Evolutionary conservation across 2,329 filamentous ascomycete genomes (phyloP).

Genomic region (Cladosporium sp.): DNA sequence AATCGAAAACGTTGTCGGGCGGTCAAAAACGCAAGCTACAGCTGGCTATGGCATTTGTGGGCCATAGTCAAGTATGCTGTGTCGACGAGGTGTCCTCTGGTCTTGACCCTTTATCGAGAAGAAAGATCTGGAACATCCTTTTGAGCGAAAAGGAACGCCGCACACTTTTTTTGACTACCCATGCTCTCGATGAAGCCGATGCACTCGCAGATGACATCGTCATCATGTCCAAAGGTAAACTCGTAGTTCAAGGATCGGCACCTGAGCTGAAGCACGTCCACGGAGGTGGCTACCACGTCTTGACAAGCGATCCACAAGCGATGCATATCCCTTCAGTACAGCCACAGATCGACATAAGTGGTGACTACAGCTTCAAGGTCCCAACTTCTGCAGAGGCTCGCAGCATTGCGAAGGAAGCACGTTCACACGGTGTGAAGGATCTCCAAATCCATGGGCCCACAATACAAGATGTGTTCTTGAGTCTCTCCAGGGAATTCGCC

Average conservation of each 20-base stretch:
- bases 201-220: slow-evolving; percentile 82
- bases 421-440: slow-evolving; percentile 59
- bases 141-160: slow-evolving; percentile 75
- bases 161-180: slow-evolving; percentile 82
- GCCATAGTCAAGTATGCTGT: slow-evolving; percentile 75
- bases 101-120: slow-evolving; percentile 76
- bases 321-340: slow-evolving; percentile 6
- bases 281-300: slow-evolving; percentile 76
- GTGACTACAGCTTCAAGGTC: slow-evolving; percentile 51
- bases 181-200: slow-evolving; percentile 89
- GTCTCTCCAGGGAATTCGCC: slow-evolving; percentile 74
- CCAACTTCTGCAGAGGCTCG: slow-evolving; percentile 11
- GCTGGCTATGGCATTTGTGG: slow-evolving; percentile 88
- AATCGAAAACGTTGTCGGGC: slow-evolving; percentile 75
- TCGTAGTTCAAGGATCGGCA: slow-evolving; percentile 78
- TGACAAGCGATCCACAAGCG: slow-evolving; percentile 7
- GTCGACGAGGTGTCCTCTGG: slow-evolving; percentile 87
- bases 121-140: slow-evolving; percentile 91
- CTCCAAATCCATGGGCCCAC: slow-evolving; percentile 84
- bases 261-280: slow-evolving; percentile 77
- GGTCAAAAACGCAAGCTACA: slow-evolving; percentile 89
- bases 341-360: slow-evolving; percentile 30
- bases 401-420: neutral
- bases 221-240: slow-evolving; percentile 76
- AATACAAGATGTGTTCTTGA: slow-evolving; percentile 85